A percentile compares a stretch with the other conserved stretches of the same genome.
Conservation (phyloP, 2,329 filamentous ascomycete genomes). For the Aspergillus ibericus region DNA sequence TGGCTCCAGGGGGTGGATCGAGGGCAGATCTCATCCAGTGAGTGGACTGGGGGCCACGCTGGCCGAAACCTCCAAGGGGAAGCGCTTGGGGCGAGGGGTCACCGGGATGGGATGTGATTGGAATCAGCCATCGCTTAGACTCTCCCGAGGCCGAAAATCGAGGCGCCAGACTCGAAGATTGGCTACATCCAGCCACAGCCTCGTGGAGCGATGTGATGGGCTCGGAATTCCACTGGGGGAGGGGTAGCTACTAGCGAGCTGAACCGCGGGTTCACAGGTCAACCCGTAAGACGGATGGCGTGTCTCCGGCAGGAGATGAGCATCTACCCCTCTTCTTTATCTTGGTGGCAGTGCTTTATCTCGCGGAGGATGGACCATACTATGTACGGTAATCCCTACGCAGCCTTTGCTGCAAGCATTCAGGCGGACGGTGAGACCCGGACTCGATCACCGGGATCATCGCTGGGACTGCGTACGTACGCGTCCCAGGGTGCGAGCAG, state of each 20-base stretch:
- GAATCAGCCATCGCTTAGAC: not conserved
- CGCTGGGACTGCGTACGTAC: not conserved
- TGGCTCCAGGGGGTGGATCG: slow-evolving; percentile 1
- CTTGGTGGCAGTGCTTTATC: no score
- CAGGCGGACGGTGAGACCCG: no score
- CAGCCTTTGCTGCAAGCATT: no score
- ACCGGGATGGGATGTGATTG: not conserved
- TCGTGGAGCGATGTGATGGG: not conserved
- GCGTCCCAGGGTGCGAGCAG: slow-evolving; percentile 4
- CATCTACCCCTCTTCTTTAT: not conserved
- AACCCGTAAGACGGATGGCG: not conserved
- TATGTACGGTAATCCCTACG: no score
- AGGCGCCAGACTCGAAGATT: not conserved
- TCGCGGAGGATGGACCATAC: no score
- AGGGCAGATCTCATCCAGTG: slow-evolving; percentile 6
- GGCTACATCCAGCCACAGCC: not conserved
- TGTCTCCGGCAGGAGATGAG: not conserved
- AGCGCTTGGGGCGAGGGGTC: not conserved
- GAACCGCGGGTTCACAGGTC: not conserved
- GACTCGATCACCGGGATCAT: not conserved
- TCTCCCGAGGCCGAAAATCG: not conserved
- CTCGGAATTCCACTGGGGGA: not conserved
- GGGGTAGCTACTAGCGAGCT: not conserved
- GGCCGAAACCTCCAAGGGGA: not conserved
- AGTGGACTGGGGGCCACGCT: not conserved